Evolutionary conservation across 352 stramenopile genomes (phyloP).

Genomic region (Phytophthora foliorum): DNA sequence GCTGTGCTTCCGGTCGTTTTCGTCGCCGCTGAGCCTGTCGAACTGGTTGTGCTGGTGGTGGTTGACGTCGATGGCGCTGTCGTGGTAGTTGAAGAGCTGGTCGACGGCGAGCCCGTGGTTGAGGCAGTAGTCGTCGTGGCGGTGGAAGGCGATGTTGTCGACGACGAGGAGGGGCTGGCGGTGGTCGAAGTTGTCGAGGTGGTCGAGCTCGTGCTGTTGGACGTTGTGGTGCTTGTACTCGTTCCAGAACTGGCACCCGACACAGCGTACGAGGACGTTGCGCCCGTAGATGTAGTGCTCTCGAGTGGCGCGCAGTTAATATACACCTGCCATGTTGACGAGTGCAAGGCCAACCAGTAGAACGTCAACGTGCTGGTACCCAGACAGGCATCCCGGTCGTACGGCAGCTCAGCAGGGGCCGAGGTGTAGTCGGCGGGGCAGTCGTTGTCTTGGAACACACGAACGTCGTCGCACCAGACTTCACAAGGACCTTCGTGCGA

Average conservation of each 20-base stretch:
- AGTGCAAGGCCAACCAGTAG: conserved; percentile 59
- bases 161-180: conserved; percentile 8
- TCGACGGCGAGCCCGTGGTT: conserved; percentile 16
- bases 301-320: conserved; percentile 41
- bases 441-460: conserved; percentile 51
- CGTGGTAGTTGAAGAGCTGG: conserved; percentile 6
- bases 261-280: conserved; percentile 23
- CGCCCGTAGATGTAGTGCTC: conserved; percentile 24
- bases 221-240: conserved; percentile 24
- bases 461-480: conserved; percentile 55
- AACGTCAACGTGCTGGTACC: conserved; percentile 43
- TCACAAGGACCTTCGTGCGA: conserved; percentile 59
- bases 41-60: conserved; percentile 16
- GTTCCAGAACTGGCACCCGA: conserved; percentile 21
- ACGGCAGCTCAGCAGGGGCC: conserved; percentile 44
- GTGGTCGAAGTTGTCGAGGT: conserved; percentile 12
- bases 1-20: background rate
- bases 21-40: conserved; percentile 15
- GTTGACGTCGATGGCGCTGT: conserved; percentile 19
- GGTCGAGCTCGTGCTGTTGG: conserved; percentile 18
- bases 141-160: conserved; percentile 13
- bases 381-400: conserved; percentile 40
- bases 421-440: conserved; percentile 46
- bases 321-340: conserved; percentile 57
- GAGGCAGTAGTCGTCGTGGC: conserved; percentile 28